Evolutionary conservation across 148 eudicot species (phyloP).

Genomic region (Rhododendron kiyosumense): DNA sequence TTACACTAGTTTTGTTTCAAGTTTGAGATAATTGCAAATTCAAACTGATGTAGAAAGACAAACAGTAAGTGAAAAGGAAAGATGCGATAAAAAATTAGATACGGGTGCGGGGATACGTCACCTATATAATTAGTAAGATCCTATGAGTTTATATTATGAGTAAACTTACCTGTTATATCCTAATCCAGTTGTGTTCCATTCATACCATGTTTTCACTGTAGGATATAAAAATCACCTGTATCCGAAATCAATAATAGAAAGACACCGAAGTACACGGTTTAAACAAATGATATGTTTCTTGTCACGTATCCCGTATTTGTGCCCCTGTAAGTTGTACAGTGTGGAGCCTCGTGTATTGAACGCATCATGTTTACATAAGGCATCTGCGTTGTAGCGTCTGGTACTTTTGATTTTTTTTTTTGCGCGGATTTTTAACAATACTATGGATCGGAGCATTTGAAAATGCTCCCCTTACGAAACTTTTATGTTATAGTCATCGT

Average conservation of each 20-base stretch:
- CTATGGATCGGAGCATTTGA: background rate
- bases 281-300: background rate
- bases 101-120: background rate
- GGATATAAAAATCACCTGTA: background rate
- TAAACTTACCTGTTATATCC: background rate
- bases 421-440: background rate
- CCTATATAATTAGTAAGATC: background rate
- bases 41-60: background rate
- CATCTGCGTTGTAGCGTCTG: background rate
- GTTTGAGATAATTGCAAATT: background rate
- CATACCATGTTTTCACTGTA: background rate
- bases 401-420: background rate
- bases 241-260: background rate
- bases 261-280: background rate
- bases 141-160: background rate
- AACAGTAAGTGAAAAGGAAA: background rate
- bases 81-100: background rate
- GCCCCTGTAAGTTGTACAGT: background rate
- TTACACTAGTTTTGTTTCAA: background rate
- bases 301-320: background rate
- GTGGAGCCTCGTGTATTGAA: background rate
- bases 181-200: background rate
- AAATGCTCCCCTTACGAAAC: background rate
- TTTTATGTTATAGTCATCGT: background rate
- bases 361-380: background rate